Evolutionary conservation across 2,329 filamentous ascomycete genomes (phyloP), one percentile per base, ranked within the genome.

Genomic region (Leptosphaerulina australis): DNA sequence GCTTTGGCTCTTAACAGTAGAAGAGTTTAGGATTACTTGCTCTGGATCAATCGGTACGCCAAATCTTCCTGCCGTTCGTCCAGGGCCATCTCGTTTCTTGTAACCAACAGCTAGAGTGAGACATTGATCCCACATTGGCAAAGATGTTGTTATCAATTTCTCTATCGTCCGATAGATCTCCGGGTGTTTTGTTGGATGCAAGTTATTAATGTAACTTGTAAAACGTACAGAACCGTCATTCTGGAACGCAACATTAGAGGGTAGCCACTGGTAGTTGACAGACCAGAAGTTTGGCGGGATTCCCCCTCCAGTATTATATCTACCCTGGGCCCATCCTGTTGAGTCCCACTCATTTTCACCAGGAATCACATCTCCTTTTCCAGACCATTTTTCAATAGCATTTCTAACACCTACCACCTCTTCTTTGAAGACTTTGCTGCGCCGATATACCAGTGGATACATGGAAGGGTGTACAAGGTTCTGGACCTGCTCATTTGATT

Each of bases 381-480:
- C 72, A 9, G 57, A 62, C 50, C 61, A 70, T 4, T 62, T 43
- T 2, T 37, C 17, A 4, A 66, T 54, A 17, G 68, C 71, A 22
- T 71, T 62, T 1, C 58, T 36, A 4, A 76, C 52, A 0, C 62
- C 51, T 2, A 74, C 66, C 2, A 48, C 55, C 3, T 60, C 63
- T 4, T 70, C 59, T 25, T 44, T 22, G 17, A 83, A 57, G 3
- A 76, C 73, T 3, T 74, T 73, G 2, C 76, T 77, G 11, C 69
- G 67, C 0, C 81, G 82, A 56, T 83, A 84, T 1, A 83, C 64
- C 0, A 88, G 67, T 0, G 85, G 84, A 56, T 79, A 88, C 5
- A 88, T 72, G 0, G 83, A 88, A 1, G 85, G 84, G 56, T 88
- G 80, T 4, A 88, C 77, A 1, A 88, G 71, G 61, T 88, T 81